phyloP scores from a whole-genome alignment of 2,329 filamentous ascomycete species.

The Fusarium tanahbumbuense region DNA sequence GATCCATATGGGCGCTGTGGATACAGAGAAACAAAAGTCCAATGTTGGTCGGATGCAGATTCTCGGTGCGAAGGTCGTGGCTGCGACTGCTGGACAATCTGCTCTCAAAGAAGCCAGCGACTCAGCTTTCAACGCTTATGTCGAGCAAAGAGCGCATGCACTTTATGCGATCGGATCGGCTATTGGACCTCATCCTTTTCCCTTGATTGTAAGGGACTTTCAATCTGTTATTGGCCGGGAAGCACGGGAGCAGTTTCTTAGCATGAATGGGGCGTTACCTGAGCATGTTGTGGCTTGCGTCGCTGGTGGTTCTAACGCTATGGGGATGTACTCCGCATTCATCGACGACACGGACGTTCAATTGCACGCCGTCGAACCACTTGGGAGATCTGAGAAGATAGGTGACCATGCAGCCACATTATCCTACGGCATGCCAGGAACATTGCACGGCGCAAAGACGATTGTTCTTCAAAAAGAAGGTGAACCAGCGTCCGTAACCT shows the following conservation, averaged over 20 bases:
- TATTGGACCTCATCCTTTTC: constrained; percentile 15
- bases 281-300: constrained; percentile 15
- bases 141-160: constrained; percentile 1
- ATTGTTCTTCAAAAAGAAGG: not conserved
- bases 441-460: constrained; percentile 13
- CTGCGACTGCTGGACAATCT: constrained; percentile 8
- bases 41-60: constrained; percentile 15
- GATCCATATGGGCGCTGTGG: constrained; percentile 10
- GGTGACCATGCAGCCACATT: constrained; percentile 14
- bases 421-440: constrained; percentile 4
- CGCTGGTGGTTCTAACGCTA: constrained; percentile 10
- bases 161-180: constrained; percentile 11
- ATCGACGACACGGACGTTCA: not conserved
- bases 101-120: constrained; percentile 17
- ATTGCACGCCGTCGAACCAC: not conserved
- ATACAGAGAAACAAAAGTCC: constrained; percentile 12
- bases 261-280: not conserved
- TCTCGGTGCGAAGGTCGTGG: not conserved
- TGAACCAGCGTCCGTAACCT: not conserved
- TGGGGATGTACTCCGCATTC: constrained; percentile 10
- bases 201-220: constrained; percentile 10
- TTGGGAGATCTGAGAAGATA: not conserved
- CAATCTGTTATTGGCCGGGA: constrained; percentile 16
- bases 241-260: constrained; percentile 1
- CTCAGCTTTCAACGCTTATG: constrained; percentile 3